Base-by-base conservation (phyloP, 345 rosid genomes). In the Brassica carinata region DNA sequence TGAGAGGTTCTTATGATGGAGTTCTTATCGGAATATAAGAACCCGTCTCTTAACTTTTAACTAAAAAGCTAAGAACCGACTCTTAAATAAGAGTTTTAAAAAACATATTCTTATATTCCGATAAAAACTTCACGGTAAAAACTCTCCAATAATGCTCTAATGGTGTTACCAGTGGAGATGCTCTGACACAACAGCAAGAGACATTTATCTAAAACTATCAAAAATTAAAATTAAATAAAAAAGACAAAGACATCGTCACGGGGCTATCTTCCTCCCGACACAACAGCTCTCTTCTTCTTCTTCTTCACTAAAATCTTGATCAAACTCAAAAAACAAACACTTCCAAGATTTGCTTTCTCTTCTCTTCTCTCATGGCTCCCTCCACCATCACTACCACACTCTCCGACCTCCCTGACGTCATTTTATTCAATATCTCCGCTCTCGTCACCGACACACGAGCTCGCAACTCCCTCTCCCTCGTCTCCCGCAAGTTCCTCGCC, bases 391-490 rank as follows among this genome's bases (percentile, higher is more conserved):
- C 69, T 40, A 36, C 53, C 62, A 74, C 88, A 34, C 79, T 93
- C 61, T 26, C 83, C 79, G 97, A 96, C 48, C 87, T 96, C 19
- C 93, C 91, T 14, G 93, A 92, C 81, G 97, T 85, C 6, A 87
- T 96, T 81, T 76, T 96, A 6, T 87, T 87, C 0, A 83, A 74
- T 72, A 91, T 96, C 40, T 80, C 72, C 48, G 77, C 89, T 3
- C 84, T 86, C 1, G 64, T 96, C 53, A 27, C 86, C 71, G 97
- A 94, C 73, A 83, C 91, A 0, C 86, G 97, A 38, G 40, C 95
- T 17, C 87, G 97, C 7, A 94, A 94, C 84, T 86, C 95, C 1
- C 82, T 94, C 51, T 89, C 97, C 73, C 86, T 91, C 57, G 95
- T 87, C 23, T 86, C 87, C 82, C 90, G 71, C 55, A 93, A 92